A percentile compares a stretch with the other conserved stretches of the same genome.
phyloP scores from a whole-genome alignment of 305 asterid species.

The Solanum hybrid region DNA sequence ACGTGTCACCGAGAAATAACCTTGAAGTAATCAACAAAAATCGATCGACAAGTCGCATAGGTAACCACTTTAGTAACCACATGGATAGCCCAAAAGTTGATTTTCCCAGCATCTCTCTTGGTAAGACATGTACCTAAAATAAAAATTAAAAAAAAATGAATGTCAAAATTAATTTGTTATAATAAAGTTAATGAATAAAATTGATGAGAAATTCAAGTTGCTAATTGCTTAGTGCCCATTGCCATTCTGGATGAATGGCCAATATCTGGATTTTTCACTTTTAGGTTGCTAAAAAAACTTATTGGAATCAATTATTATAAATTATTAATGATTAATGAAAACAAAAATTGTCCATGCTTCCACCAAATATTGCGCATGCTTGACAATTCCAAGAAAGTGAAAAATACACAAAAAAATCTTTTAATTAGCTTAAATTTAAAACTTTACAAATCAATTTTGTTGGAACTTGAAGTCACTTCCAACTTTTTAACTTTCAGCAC shows the following conservation, averaged over 20 bases:
- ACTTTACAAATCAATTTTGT: slow-evolving; percentile 12
- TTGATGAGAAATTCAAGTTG: not conserved
- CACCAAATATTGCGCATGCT: slow-evolving; percentile 52
- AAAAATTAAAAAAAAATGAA: not conserved
- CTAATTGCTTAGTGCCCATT: not conserved
- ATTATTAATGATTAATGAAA: not conserved
- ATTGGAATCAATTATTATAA: not conserved
- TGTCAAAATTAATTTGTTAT: not conserved
- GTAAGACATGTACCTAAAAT: slow-evolving; percentile 79
- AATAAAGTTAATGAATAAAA: not conserved
- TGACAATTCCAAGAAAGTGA: slow-evolving; percentile 55
- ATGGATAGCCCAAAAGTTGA: slow-evolving; percentile 93
- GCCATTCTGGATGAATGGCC: slow-evolving; percentile 7
- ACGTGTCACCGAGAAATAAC: slow-evolving; percentile 61
- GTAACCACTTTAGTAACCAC: slow-evolving; percentile 91
- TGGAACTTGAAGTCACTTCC: slow-evolving; percentile 36
- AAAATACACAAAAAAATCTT: slow-evolving; percentile 8
- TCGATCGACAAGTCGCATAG: slow-evolving; percentile 62
- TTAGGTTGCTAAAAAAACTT: not conserved
- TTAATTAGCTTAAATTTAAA: not conserved
- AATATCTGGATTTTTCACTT: slow-evolving; percentile 12
- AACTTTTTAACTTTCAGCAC: not conserved
- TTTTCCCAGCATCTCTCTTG: slow-evolving; percentile 75
- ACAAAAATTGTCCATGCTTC: slow-evolving; percentile 8
- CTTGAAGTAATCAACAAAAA: slow-evolving; percentile 45